Base-by-base conservation (phyloP, 1,284 basidiomycete genomes). In the Termitomyces sp. region DNA sequence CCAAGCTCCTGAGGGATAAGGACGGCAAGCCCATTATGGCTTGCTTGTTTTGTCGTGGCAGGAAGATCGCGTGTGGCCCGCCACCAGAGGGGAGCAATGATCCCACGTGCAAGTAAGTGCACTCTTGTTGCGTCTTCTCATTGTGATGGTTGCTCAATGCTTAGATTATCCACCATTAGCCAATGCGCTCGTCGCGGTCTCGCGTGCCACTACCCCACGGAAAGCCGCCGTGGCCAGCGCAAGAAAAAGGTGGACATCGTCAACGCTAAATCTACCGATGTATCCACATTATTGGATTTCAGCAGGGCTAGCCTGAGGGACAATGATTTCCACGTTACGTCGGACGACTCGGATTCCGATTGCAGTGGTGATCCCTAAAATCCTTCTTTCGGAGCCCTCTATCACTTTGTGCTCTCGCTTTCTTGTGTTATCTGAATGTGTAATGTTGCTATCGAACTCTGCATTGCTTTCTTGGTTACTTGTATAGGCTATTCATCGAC, bases 61-160 rank as follows among this genome's bases (percentile, higher is more conserved):
- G 70, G 7, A 72, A 72, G 59, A 71, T 72, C 35, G 68, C 68
- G 0, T 72, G 70, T 58, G 68, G 69, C 1, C 57, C 66, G 3
- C 68, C 68, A 7, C 59, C 64, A 5, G 52, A 57, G 5, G 65
- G 59, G 5, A 64, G 59, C 38, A 43, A 56, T 3, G 65, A 69
- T 47, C 59, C 57, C 13, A 67, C 68, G 3, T 72, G 70, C 69
- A 68, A 72, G 69, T 71, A 52, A 60, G 69, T 62, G 5, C 10
- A 19, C n/a, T 44, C 18, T 39, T 14, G 33, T 49, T 38, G n/a
- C 34, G 21, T 41, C 13, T 18, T 31, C 51, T 35, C 40, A 40
- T 28, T 19, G n/a, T n/a, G n/a, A 7, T 5, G 3, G 5, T 41
- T 33, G 19, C 35, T 52, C 9, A 48, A 11, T 33, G 19, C 35